Percentiles rank a stretch among this genome's conserved stretches.
phyloP scores from a whole-genome alignment of 768 basidiomycete genomes.

The Sarcomyxa edulis region DNA sequence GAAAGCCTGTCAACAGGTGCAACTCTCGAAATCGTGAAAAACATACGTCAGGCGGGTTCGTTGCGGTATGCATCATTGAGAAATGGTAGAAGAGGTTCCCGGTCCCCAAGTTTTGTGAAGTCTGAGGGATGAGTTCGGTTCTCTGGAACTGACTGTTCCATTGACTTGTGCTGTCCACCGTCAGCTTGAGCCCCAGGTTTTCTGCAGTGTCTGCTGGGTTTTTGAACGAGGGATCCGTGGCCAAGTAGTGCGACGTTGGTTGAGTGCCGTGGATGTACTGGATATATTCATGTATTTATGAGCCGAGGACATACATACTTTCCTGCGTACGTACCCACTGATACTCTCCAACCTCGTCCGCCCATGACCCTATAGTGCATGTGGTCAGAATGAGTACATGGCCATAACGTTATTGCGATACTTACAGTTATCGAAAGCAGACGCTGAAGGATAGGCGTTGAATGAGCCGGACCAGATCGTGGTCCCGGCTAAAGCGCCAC shows the following conservation, averaged over 20 bases:
- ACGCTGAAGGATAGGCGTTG: constrained; percentile 35
- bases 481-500: constrained; percentile 39
- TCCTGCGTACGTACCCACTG: constrained; percentile 47
- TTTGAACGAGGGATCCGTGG: constrained; percentile 44
- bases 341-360: constrained; percentile 47
- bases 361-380: constrained; percentile 43
- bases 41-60: constrained; percentile 48
- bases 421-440: constrained; percentile 52
- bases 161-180: constrained; percentile 46
- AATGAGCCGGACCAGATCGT: constrained; percentile 53
- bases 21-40: neutral
- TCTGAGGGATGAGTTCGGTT: constrained; percentile 38
- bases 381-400: neutral
- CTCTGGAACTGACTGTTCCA: constrained; percentile 54
- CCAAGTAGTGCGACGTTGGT: constrained; percentile 49
- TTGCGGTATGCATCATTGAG: constrained; percentile 42
- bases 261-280: constrained; percentile 53
- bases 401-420: neutral
- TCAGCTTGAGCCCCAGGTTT: constrained; percentile 44
- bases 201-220: constrained; percentile 53
- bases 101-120: constrained; percentile 47
- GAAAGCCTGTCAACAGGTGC: neutral
- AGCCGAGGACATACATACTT: neutral
- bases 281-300: neutral
- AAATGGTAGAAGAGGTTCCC: constrained; percentile 63